phyloP scores from a whole-genome alignment of 352 stramenopile genomes.

The Pythium angustatum region DNA sequence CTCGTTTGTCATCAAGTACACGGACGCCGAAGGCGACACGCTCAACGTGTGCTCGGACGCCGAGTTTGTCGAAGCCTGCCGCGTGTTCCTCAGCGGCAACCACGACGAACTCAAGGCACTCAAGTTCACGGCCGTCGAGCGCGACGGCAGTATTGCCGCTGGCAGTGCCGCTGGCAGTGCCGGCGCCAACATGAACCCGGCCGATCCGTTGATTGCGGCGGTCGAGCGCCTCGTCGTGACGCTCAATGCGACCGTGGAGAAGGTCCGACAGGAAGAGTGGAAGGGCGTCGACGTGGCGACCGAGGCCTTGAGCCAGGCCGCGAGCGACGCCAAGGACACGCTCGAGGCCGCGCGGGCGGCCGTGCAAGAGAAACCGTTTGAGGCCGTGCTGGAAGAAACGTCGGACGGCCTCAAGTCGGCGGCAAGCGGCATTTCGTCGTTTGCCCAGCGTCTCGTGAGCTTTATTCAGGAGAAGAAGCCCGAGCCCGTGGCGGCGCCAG shows the following conservation, averaged over 20 bases:
- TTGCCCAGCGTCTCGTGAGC: constrained; percentile 63
- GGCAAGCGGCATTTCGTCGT: constrained; percentile 58
- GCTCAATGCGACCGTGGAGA: constrained; percentile 51
- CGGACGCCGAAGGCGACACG: constrained; percentile 69
- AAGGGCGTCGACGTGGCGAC: constrained; percentile 30
- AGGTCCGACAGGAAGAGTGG: constrained; percentile 49
- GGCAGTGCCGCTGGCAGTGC: constrained; percentile 8
- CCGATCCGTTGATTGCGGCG: constrained; percentile 56
- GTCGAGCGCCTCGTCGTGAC: constrained; percentile 60
- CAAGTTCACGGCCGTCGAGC: constrained; percentile 67
- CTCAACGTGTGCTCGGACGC: constrained; percentile 69
- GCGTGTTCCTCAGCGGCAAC: constrained; percentile 47
- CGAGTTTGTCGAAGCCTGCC: constrained; percentile 67
- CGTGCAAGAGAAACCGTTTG: constrained; percentile 45
- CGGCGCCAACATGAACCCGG: constrained; percentile 44
- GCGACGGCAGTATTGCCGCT: too few species aligned
- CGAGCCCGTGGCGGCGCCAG: constrained; percentile 2
- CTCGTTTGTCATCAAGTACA: constrained; percentile 88
- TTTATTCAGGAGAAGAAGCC: constrained; percentile 61
- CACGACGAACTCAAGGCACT: constrained; percentile 47
- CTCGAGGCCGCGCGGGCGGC: constrained; percentile 37
- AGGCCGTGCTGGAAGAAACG: constrained; percentile 41
- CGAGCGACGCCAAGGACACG: constrained; percentile 34
- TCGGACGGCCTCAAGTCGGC: constrained; percentile 42
- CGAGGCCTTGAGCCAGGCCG: constrained; percentile 27